These are phyloP conservation scores for Dryas alaskensis DNA, from an alignment of 306 rosid genomes.

Conservation along the genomic window DNA sequence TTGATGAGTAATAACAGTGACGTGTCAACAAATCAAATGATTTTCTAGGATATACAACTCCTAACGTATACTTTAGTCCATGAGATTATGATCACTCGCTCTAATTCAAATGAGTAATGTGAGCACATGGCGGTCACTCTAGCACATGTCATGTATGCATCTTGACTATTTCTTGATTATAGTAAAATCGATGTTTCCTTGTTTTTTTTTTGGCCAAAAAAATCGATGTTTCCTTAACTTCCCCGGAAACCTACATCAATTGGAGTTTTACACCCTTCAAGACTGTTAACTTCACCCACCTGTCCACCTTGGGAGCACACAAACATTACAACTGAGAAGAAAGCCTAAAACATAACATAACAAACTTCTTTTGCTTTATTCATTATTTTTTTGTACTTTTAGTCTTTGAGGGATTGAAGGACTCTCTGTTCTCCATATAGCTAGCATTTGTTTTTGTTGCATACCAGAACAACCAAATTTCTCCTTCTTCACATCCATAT, in stretches of 20 bases:
- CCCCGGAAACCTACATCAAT: conserved; percentile 37
- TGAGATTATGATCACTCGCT: not conserved
- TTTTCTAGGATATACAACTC: too few species aligned
- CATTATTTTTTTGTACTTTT: not conserved
- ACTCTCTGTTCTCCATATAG: not conserved
- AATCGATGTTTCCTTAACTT: conserved; percentile 43
- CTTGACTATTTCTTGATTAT: conserved; percentile 45
- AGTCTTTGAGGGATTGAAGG: conserved; percentile 4
- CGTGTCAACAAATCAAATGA: too few species aligned
- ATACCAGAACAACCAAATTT: not conserved
- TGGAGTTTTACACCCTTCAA: not conserved
- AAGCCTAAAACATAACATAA: not conserved
- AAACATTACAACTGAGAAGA: conserved; percentile 3
- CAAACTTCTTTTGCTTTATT: conserved; percentile 5
- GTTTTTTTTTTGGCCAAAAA: not conserved
- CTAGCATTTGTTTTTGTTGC: too few species aligned
- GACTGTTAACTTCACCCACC: not conserved
- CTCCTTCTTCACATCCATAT: not conserved
- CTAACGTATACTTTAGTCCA: not conserved
- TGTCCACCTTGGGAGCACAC: not conserved
- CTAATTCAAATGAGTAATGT: not conserved
- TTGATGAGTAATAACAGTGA: too few species aligned
- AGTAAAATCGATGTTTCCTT: not conserved
- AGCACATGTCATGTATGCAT: not conserved
- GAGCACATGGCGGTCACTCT: conserved; percentile 18